Evolutionary conservation across 352 stramenopile genomes (phyloP).

Genomic region (Phytophthora sojae): DNA sequence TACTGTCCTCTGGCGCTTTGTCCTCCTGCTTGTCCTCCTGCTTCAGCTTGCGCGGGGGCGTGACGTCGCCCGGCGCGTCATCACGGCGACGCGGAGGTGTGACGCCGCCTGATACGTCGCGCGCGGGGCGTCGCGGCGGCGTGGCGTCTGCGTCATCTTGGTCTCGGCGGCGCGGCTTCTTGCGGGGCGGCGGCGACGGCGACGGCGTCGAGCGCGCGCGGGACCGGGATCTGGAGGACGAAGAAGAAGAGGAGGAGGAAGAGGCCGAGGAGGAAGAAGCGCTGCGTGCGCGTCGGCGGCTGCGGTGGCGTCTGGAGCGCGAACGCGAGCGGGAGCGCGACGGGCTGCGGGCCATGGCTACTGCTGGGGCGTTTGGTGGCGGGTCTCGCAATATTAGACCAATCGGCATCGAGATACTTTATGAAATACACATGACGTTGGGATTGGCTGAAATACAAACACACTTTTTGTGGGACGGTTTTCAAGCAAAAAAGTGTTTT

Average conservation of each 20-base stretch:
- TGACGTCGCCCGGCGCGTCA: conserved; percentile 12
- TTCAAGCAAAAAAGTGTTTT: no score
- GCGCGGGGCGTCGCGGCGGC: conserved; percentile 18
- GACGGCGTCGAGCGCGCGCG: conserved; percentile 13
- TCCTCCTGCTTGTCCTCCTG: conserved; percentile 24
- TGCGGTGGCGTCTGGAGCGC: conserved; percentile 10
- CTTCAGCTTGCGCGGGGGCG: conserved; percentile 15
- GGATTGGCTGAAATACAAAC: no score
- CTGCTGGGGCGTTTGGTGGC: not conserved
- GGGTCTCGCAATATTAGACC: not conserved
- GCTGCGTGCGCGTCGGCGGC: conserved; percentile 27
- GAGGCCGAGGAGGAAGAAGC: conserved; percentile 9
- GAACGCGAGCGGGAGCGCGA: conserved; percentile 42
- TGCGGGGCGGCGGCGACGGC: conserved; percentile 37
- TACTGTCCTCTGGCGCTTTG: conserved; percentile 8
- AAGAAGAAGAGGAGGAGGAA: conserved; percentile 29
- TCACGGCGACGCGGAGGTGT: conserved; percentile 4
- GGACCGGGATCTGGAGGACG: not conserved
- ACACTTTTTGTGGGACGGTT: no score
- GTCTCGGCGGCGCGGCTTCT: conserved; percentile 26
- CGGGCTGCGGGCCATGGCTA: conserved; percentile 29
- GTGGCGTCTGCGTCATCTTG: conserved; percentile 1
- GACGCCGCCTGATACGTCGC: not conserved
- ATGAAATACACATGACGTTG: no score
- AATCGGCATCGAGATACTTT: no score